These are phyloP conservation scores for Myriosclerotinia duriaeana DNA, from an alignment of 2,329 filamentous ascomycete species.

Conservation along the genomic window DNA sequence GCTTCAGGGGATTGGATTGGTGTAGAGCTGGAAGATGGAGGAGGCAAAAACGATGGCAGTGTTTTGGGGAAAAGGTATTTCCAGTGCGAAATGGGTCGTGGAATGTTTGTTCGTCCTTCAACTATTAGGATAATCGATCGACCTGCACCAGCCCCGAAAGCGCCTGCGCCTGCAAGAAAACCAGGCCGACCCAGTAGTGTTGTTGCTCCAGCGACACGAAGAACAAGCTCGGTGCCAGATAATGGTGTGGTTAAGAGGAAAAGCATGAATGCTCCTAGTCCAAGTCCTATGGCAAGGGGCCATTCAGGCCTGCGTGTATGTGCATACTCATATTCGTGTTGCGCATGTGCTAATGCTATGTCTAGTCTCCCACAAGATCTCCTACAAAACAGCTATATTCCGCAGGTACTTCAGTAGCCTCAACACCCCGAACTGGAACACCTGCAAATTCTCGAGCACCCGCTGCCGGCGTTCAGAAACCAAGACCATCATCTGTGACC, in stretches of 20 bases:
- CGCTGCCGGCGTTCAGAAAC: slow-evolving; percentile 45
- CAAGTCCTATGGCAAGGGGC: slow-evolving; percentile 65
- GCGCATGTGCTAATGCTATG: slow-evolving; percentile 31
- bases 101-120: slow-evolving; percentile 81
- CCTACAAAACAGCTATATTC: slow-evolving; percentile 68
- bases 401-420: slow-evolving; percentile 54
- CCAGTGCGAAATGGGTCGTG: slow-evolving; percentile 70
- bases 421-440: slow-evolving; percentile 63
- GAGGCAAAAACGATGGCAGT: slow-evolving; percentile 91
- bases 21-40: slow-evolving; percentile 77
- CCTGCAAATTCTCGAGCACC: slow-evolving; percentile 55
- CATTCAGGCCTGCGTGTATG: slow-evolving; percentile 58
- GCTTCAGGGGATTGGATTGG: slow-evolving; percentile 84
- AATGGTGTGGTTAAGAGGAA: slow-evolving; percentile 59
- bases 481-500: slow-evolving; percentile 56
- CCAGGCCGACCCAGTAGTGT: slow-evolving; percentile 49
- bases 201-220: slow-evolving; percentile 40
- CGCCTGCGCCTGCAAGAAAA: slow-evolving; percentile 41
- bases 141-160: slow-evolving; percentile 44
- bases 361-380: slow-evolving; percentile 73
- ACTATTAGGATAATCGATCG: slow-evolving; percentile 62
- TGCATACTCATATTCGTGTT: slow-evolving; percentile 5
- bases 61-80: slow-evolving; percentile 89
- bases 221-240: slow-evolving; percentile 51
- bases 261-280: slow-evolving; percentile 71